Base-by-base conservation (phyloP, 2,329 filamentous ascomycete species). In the Aspergillus vadensis region DNA sequence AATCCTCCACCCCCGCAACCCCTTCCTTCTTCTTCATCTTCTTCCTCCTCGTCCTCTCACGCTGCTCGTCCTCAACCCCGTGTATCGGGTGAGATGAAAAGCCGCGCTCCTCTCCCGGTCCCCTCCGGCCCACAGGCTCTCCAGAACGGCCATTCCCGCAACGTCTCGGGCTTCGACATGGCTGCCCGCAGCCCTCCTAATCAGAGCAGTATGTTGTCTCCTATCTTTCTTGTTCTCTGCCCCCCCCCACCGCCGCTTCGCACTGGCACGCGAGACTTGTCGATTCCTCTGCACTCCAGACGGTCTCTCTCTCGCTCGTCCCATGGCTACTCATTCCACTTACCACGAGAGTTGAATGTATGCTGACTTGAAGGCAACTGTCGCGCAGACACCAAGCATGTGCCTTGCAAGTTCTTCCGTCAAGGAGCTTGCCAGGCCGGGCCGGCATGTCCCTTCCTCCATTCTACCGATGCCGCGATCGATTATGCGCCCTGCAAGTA, bases 401-500 rank as follows among this genome's bases (percentile, higher is more conserved):
- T 99, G 48, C 95, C 95, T 41, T 99, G 95, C 90, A 98, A 98
- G 84, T 99, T 99, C 89, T 99, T 95, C 79, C 89, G 92, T 57
- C 92, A 97, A 81, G 93, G 94, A 76, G 88, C 92, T 71, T 99
- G 95, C 78, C 94, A 98, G 84, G 95, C 95, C 60, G 95, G 95
- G 69, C 91, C 91, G 76, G 92, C 93, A 67, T 99, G 95, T 81
- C 95, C 95, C 43, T 99, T 98, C 79, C 91, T 92, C 70, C 95
- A 99, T 80, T 94, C 96, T 65, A 88, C 95, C 65, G 91, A 95
- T 74, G 85, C 88, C 30, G 87, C 92, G 43, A 86, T 90, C 55
- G 92, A 97, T 76, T 93, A 91, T 63, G 88, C 96, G 66, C 86
- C 87, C 12, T 99, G 95, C 88, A 99, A 98, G 80, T 99, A 98